Percentiles rank a stretch among this genome's conserved stretches.
Evolutionary conservation across 225 moss, liverwort and hornwort species (phyloP).

Genomic region (Ulota crispa): DNA sequence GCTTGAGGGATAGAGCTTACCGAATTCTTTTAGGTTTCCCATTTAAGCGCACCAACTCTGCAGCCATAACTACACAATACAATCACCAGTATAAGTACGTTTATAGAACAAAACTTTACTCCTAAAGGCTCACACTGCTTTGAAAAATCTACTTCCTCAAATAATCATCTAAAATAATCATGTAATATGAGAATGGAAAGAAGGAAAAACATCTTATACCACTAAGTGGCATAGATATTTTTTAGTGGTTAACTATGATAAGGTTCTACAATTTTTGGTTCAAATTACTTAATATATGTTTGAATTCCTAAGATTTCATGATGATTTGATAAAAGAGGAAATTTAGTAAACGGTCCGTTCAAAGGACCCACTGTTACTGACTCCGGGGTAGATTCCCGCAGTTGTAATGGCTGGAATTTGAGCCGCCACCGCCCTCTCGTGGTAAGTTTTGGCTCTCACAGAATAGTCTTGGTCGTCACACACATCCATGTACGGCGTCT

Average conservation of each 20-base stretch:
- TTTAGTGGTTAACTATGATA: background rate
- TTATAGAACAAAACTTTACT: background rate
- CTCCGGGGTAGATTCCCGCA: conserved; percentile 92
- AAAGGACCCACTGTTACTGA: conserved; percentile 84
- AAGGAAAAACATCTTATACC: background rate
- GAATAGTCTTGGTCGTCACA: conserved; percentile 96
- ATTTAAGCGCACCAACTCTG: conserved; percentile 79
- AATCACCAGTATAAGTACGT: background rate
- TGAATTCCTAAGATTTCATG: background rate
- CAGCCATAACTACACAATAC: conserved; percentile 80
- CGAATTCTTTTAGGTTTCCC: conserved; percentile 65
- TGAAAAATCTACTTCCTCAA: background rate
- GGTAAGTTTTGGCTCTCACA: conserved; percentile 67
- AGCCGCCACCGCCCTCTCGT: conserved; percentile 66
- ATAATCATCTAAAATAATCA: background rate
- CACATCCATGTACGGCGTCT: conserved; percentile 92
- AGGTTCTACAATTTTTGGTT: background rate
- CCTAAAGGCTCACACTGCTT: background rate
- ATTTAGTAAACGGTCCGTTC: conserved; percentile 4
- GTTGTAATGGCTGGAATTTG: conserved; percentile 84
- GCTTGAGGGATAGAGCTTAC: conserved; percentile 27
- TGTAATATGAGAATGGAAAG: background rate
- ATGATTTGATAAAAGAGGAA: conserved; percentile 6
- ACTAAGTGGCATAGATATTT: background rate
- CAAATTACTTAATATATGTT: background rate